A percentile compares a stretch with the other conserved stretches of the same genome.
These are phyloP conservation scores for Puccinia coronata DNA, from an alignment of 1,284 basidiomycete species.

Conservation along the genomic window DNA sequence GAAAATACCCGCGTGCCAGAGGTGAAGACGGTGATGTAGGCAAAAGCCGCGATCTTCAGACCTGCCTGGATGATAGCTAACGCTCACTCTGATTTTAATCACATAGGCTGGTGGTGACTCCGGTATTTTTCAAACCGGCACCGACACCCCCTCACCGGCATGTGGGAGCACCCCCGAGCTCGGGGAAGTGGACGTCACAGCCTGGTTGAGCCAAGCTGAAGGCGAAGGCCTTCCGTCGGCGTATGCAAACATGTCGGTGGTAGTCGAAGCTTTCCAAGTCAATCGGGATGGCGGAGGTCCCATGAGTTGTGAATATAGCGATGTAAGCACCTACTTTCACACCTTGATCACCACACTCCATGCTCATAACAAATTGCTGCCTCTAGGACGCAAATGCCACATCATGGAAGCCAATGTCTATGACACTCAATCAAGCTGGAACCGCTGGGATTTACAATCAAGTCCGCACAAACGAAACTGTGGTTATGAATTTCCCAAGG, in stretches of 20 bases:
- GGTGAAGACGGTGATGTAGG: conserved; percentile 33
- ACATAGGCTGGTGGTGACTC: conserved; percentile 41
- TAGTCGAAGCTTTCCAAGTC: conserved; percentile 38
- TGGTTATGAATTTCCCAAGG: conserved; percentile 39
- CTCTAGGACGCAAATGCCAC: conserved; percentile 42
- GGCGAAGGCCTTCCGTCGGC: conserved; percentile 34
- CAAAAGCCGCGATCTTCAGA: not conserved
- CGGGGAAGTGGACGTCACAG: conserved; percentile 7
- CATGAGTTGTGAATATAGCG: conserved; percentile 44
- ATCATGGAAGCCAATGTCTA: conserved; percentile 43
- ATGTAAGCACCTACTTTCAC: not conserved
- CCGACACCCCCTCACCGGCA: conserved; percentile 24
- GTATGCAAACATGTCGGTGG: conserved; percentile 39
- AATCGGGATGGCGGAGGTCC: conserved; percentile 43
- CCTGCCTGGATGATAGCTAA: not conserved
- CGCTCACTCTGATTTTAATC: not conserved
- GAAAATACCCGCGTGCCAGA: conserved; percentile 31
- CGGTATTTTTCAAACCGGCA: conserved; percentile 42
- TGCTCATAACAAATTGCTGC: not conserved
- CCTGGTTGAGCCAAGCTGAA: conserved; percentile 48
- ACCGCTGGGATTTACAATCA: conserved; percentile 11
- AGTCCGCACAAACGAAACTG: conserved; percentile 14
- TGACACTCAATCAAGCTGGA: conserved; percentile 40
- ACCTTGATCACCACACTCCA: not conserved
- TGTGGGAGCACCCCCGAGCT: conserved; percentile 43